Evolutionary conservation across 2,329 filamentous ascomycete species (phyloP).

Genomic region (Venturia pyrina): DNA sequence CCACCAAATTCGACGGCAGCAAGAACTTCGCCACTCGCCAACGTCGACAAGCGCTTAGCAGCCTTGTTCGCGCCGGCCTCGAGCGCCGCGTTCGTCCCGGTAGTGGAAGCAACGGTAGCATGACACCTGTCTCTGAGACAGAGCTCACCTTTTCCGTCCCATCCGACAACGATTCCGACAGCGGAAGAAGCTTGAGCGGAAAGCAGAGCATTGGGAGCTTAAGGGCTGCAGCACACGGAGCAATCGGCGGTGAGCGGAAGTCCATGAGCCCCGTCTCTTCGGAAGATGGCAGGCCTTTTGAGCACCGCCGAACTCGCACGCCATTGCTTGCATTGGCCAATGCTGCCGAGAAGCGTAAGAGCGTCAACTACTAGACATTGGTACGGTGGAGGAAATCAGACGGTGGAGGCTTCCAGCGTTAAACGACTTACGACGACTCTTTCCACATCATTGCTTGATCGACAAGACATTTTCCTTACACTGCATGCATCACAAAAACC

Average conservation of each 20-base stretch:
- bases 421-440: not conserved
- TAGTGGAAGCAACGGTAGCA: slow-evolving; percentile 57
- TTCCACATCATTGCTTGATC: not conserved
- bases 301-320: slow-evolving; percentile 59
- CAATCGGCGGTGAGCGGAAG: slow-evolving; percentile 80
- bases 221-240: slow-evolving; percentile 68
- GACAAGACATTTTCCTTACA: not conserved
- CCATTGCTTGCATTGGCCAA: slow-evolving; percentile 80
- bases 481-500: not conserved
- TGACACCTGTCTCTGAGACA: slow-evolving; percentile 82
- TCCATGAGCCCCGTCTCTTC: slow-evolving; percentile 38
- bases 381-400: not conserved
- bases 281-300: slow-evolving; percentile 45
- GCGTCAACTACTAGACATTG: slow-evolving; percentile 20
- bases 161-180: slow-evolving; percentile 43
- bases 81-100: slow-evolving; percentile 69
- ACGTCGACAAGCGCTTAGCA: slow-evolving; percentile 83
- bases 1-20: slow-evolving; percentile 87
- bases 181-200: slow-evolving; percentile 50
- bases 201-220: slow-evolving; percentile 65
- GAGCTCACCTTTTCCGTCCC: slow-evolving; percentile 55
- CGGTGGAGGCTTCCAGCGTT: not conserved
- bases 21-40: slow-evolving; percentile 93
- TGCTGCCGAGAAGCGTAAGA: slow-evolving; percentile 83
- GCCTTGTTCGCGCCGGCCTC: slow-evolving; percentile 79